Evolutionary conservation across 768 basidiomycete genomes (phyloP), one percentile per base, ranked within the genome.

Genomic region (Macrocybe gigantea): DNA sequence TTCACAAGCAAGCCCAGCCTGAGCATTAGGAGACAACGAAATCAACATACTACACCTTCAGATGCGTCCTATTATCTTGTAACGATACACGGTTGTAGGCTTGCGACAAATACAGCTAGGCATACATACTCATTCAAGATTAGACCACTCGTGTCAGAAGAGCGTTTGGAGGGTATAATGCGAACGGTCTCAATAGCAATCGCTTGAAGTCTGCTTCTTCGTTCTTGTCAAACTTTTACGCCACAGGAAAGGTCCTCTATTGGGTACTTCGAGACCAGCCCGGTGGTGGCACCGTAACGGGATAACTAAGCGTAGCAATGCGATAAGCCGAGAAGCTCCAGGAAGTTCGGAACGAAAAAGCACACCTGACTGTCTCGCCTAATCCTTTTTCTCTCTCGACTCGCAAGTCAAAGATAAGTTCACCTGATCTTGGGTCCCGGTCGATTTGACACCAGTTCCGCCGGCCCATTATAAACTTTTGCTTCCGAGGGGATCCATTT

Each of bases 381-480:
- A 69, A 48, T 0, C 95, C 95, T 59, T 90, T 93, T 53, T 74
- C 72, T 54, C 78, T 87, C 65, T 99, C 95, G 7, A 97, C 82
- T 1, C 88, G 79, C 57, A 97, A 80, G 55, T 92, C 87, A 53
- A 89, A 97, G 6, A 78, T 65, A 54, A 97, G 56, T 5, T 87
- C 84, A 0, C 84, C 83, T 5, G 77, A 75, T 2, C 57, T 44
- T 10, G 62, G 57, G 38, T 88, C 78, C 70, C 78, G 83, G 32
- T 74, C 66, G 6, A 89, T 80, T 34, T 75, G 74, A 58, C 88
- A 87, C 83, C 91, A 98, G 63, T 97, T 97, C 34, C 94, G 78
- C 47, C 80, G 71, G 2, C 89, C 91, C 83, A 93, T 93, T 49
- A 96, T 83, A 56, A 76, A 83, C 57, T 82, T 88, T 47, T 83